Conservation (phyloP, 2,329 filamentous ascomycete genomes). For the Colletotrichum scovillei region DNA sequence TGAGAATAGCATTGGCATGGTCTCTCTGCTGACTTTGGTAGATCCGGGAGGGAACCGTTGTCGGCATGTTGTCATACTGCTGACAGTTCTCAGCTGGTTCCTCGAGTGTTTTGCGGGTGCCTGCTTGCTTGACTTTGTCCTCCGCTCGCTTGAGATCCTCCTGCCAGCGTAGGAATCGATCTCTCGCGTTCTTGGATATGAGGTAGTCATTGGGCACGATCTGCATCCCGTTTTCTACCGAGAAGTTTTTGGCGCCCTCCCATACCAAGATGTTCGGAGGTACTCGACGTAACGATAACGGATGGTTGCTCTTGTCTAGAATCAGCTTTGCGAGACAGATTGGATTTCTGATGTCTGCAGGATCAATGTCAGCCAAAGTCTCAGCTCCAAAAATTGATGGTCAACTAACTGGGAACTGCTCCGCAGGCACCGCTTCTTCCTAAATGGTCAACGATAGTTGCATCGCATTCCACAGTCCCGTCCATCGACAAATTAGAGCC, state of each 20-base stretch:
- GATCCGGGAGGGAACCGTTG: not conserved
- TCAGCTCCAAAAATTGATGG: not conserved
- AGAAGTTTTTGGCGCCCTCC: slow-evolving; percentile 87
- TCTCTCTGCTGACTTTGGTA: slow-evolving; percentile 49
- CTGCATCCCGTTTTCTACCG: slow-evolving; percentile 79
- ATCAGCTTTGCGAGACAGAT: slow-evolving; percentile 88
- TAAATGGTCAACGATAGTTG: slow-evolving; percentile 89
- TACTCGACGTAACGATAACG: slow-evolving; percentile 86
- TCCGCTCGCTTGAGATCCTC: slow-evolving; percentile 76
- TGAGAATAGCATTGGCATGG: slow-evolving; percentile 65
- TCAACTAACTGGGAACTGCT: slow-evolving; percentile 82
- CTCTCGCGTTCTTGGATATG: slow-evolving; percentile 81
- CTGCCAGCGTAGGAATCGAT: slow-evolving; percentile 84
- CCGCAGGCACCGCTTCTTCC: slow-evolving; percentile 94
- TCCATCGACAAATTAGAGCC: slow-evolving; percentile 95
- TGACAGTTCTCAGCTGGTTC: slow-evolving; percentile 35
- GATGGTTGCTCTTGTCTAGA: slow-evolving; percentile 79
- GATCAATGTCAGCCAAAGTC: slow-evolving; percentile 15
- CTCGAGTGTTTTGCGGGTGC: slow-evolving; percentile 38
- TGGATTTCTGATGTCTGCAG: slow-evolving; percentile 88
- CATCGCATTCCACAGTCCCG: slow-evolving; percentile 93
- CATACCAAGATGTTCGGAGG: slow-evolving; percentile 93
- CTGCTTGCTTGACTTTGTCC: slow-evolving; percentile 48
- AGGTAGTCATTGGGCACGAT: slow-evolving; percentile 80
- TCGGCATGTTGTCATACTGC: slow-evolving; percentile 47